Evolutionary conservation across 306 rosid species (phyloP).

Genomic region (Dicorynia guianensis): DNA sequence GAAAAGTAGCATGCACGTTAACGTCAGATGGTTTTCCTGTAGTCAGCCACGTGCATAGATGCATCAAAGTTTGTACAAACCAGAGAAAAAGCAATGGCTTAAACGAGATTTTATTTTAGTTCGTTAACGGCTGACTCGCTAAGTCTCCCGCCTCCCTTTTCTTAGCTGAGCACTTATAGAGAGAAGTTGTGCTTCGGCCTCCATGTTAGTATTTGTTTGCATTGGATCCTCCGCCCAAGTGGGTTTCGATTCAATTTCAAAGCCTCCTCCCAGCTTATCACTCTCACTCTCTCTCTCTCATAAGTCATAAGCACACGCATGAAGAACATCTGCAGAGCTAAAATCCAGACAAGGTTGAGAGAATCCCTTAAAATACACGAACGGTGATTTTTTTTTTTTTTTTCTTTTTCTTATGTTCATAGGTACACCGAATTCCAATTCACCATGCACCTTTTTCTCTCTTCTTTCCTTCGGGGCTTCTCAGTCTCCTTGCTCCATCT

Average conservation of each 20-base stretch:
- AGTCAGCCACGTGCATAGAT: conserved; percentile 60
- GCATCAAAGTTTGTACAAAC: conserved; percentile 56
- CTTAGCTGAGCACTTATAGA: conserved; percentile 24
- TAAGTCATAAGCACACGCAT: conserved; percentile 29
- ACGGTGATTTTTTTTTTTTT: not conserved
- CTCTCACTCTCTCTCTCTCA: conserved; percentile 38
- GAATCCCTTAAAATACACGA: conserved; percentile 33
- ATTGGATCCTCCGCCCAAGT: conserved; percentile 82
- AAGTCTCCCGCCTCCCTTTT: conserved; percentile 2
- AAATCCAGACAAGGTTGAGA: conserved; percentile 22
- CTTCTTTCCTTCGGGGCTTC: not conserved
- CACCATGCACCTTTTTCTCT: conserved; percentile 34
- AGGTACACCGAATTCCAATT: conserved; percentile 3
- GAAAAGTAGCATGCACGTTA: conserved; percentile 54
- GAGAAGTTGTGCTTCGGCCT: not conserved
- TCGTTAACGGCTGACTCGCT: conserved; percentile 40
- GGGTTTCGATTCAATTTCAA: conserved; percentile 26
- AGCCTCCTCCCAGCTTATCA: not conserved
- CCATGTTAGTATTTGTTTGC: conserved; percentile 48
- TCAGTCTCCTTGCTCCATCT: not conserved
- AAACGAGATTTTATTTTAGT: conserved; percentile 34
- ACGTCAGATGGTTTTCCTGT: conserved; percentile 38
- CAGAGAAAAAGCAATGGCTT: conserved; percentile 27
- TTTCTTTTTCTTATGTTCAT: not conserved
- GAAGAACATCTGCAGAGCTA: conserved; percentile 46